Conservation (phyloP, 192 early-diverging fungal genomes). For the Umbelopsis ramanniana region DNA sequence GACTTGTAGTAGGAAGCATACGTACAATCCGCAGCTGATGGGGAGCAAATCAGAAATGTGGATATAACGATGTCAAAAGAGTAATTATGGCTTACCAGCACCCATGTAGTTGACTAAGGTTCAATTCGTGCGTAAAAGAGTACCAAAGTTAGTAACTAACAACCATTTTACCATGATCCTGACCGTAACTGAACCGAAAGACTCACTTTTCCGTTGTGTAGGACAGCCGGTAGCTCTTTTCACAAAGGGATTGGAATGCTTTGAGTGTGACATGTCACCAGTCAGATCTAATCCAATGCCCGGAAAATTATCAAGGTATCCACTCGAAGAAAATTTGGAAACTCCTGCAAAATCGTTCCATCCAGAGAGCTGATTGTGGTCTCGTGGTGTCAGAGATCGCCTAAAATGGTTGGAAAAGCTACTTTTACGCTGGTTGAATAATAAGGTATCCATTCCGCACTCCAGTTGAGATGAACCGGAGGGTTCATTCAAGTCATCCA, state of each 20-base stretch:
- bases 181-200: not conserved
- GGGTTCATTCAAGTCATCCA: not conserved
- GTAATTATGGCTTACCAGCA: slow-evolving; percentile 30
- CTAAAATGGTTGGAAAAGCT: not conserved
- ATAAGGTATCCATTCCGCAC: slow-evolving; percentile 32
- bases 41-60: too few species aligned
- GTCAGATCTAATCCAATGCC: not conserved
- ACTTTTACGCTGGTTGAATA: slow-evolving; percentile 16
- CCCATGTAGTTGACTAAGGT: slow-evolving; percentile 39
- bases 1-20: slow-evolving; percentile 63
- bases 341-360: slow-evolving; percentile 7
- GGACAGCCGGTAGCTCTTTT: slow-evolving; percentile 20
- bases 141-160: not conserved
- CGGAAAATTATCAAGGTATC: not conserved
- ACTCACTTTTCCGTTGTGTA: slow-evolving; percentile 11
- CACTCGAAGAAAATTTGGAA: not conserved
- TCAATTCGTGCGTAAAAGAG: too few species aligned
- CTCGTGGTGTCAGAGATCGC: not conserved
- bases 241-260: not conserved
- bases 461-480: not conserved
- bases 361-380: not conserved
- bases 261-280: not conserved
- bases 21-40: slow-evolving; percentile 72
- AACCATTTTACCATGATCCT: too few species aligned
- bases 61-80: not conserved